phyloP scores from a whole-genome alignment of 805 yeast genomes.

The Candida montana region DNA sequence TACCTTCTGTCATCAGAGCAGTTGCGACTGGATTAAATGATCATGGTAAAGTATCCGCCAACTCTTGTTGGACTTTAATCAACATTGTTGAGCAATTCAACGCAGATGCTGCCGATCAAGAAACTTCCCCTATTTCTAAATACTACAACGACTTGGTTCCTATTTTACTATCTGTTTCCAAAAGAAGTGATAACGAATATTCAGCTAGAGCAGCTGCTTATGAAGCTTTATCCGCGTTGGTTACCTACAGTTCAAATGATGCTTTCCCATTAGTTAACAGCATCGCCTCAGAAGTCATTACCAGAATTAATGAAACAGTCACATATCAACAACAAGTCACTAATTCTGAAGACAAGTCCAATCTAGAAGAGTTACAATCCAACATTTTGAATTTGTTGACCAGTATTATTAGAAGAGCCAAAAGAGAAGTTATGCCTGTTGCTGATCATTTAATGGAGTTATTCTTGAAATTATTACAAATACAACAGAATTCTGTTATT shows the following conservation, averaged over 20 bases:
- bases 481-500: conserved; percentile 60
- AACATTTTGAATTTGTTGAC: conserved; percentile 34
- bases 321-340: conserved; percentile 52
- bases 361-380: conserved; percentile 84
- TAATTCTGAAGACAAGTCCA: conserved; percentile 64
- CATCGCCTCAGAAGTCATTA: conserved; percentile 70
- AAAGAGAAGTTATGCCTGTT: conserved; percentile 55
- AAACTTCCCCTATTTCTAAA: conserved; percentile 62
- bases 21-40: conserved; percentile 78
- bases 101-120: conserved; percentile 40
- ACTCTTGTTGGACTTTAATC: conserved; percentile 96
- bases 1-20: conserved; percentile 70
- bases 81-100: conserved; percentile 81
- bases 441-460: conserved; percentile 83
- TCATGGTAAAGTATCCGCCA: conserved; percentile 91
- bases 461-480: conserved; percentile 64
- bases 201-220: conserved; percentile 94
- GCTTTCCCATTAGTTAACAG: conserved; percentile 63
- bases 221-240: conserved; percentile 84
- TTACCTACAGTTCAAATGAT: conserved; percentile 65
- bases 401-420: conserved; percentile 54
- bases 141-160: conserved; percentile 69
- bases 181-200: conserved; percentile 74
- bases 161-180: conserved; percentile 62
- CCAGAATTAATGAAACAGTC: conserved; percentile 68